Conservation (phyloP, 2,329 filamentous ascomycete genomes). For the Hypoxylon rubiginosum region DNA sequence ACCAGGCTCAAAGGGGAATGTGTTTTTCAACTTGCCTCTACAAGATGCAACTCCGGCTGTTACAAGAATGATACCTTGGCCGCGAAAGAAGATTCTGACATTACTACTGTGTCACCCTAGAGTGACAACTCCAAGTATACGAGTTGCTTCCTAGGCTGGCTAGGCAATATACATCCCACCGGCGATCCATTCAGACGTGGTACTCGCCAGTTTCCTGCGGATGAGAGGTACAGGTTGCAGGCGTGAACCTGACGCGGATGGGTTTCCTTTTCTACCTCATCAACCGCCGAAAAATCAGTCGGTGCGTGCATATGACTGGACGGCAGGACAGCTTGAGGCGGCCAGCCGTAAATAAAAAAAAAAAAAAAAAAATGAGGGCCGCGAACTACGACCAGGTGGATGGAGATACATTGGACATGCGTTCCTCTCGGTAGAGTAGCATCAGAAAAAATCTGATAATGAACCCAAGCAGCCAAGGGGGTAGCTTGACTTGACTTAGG, state of each 20-base stretch:
- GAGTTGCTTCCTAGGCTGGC: constrained; percentile 19
- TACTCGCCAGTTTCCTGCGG: constrained; percentile 10
- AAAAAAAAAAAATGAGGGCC: constrained; percentile 12
- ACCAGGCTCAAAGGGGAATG: constrained; percentile 40
- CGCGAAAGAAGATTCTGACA: constrained; percentile 17
- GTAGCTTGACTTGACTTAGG: neutral
- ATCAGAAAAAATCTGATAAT: neutral
- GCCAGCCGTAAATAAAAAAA: constrained; percentile 20
- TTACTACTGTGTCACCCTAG: constrained; percentile 33
- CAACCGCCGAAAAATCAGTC: constrained; percentile 35
- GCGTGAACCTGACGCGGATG: constrained; percentile 4
- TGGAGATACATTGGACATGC: constrained; percentile 1
- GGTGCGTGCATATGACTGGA: constrained; percentile 26
- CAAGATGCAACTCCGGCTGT: constrained; percentile 34
- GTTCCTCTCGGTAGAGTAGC: neutral
- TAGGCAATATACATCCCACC: constrained; percentile 27
- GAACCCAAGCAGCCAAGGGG: neutral
- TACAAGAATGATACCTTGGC: constrained; percentile 29
- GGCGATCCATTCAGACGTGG: constrained; percentile 22
- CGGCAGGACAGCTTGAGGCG: constrained; percentile 14
- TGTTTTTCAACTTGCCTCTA: constrained; percentile 37
- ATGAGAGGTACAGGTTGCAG: constrained; percentile 13
- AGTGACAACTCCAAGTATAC: constrained; percentile 1
- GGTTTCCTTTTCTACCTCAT: constrained; percentile 33
- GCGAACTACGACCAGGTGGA: constrained; percentile 22